Percentiles rank a stretch among this genome's conserved stretches.
These are phyloP conservation scores for Trichoderma reesei DNA, from an alignment of 495 filamentous ascomycete genomes.

Conservation along the genomic window DNA sequence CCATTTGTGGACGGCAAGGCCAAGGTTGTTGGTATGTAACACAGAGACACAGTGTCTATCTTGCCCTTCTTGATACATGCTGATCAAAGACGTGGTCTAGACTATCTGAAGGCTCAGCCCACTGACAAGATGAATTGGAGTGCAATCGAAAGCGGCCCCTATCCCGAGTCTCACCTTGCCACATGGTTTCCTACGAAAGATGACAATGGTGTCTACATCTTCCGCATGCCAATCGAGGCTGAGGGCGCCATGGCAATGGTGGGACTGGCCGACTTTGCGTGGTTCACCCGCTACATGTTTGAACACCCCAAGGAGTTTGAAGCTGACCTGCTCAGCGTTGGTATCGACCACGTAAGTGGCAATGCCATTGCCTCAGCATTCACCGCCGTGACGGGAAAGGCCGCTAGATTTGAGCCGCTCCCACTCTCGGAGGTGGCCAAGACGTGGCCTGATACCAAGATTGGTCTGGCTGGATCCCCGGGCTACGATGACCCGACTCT, in stretches of 20 bases:
- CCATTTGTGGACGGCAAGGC: constrained; percentile 36
- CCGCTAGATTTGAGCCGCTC: constrained; percentile 23
- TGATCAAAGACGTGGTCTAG: constrained; percentile 15
- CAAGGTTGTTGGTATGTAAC: constrained; percentile 23
- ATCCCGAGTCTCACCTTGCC: constrained; percentile 17
- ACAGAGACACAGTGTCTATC: background rate
- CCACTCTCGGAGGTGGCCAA: constrained; percentile 25
- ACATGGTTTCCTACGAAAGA: constrained; percentile 15
- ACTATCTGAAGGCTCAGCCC: constrained; percentile 22
- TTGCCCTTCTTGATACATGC: background rate
- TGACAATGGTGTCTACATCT: constrained; percentile 15
- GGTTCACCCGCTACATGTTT: constrained; percentile 21
- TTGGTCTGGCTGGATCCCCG: constrained; percentile 18
- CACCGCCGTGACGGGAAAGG: constrained; percentile 28
- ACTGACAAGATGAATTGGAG: constrained; percentile 25
- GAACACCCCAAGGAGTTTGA: constrained; percentile 16
- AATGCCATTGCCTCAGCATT: constrained; percentile 29
- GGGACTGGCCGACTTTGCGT: constrained; percentile 21
- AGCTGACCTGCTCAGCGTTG: constrained; percentile 26
- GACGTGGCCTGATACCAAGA: constrained; percentile 17
- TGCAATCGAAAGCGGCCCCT: constrained; percentile 24
- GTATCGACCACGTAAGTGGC: constrained; percentile 28
- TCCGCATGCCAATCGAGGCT: constrained; percentile 19
- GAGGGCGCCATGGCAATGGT: constrained; percentile 20
- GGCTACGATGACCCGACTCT: constrained; percentile 26